Percentiles rank a stretch among this genome's conserved stretches.
These are phyloP conservation scores for Penicillium cinerascens DNA, from an alignment of 495 filamentous ascomycete species.

Conservation along the genomic window DNA sequence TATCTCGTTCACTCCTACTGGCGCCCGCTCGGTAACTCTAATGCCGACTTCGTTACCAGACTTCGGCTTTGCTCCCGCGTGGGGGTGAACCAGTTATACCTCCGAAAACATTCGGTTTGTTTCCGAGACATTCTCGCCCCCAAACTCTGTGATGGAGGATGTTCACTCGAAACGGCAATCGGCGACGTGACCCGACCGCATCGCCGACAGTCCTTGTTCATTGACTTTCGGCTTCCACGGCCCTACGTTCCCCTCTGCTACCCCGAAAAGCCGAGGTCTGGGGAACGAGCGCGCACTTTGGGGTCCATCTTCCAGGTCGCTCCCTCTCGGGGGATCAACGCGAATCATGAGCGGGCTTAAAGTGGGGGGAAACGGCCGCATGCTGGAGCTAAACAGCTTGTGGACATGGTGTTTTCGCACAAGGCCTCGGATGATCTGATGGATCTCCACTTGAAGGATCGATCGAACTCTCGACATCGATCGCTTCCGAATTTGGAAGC, in stretches of 20 bases:
- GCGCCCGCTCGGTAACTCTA: neutral
- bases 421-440: slow-evolving; percentile 14
- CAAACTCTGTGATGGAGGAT: slow-evolving; percentile 8
- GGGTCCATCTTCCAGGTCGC: slow-evolving; percentile 15
- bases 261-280: neutral
- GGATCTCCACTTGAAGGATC: slow-evolving; percentile 17
- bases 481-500: slow-evolving; percentile 13
- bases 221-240: neutral
- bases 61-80: neutral
- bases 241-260: neutral
- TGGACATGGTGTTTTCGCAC: slow-evolving; percentile 17
- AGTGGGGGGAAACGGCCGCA: slow-evolving; percentile 1
- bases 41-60: neutral
- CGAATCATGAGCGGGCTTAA: neutral
- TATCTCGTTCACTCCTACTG: neutral
- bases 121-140: slow-evolving; percentile 19
- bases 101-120: neutral
- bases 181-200: neutral
- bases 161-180: neutral
- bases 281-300: neutral
- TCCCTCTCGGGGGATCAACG: slow-evolving; percentile 1
- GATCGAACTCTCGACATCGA: slow-evolving; percentile 17
- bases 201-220: neutral
- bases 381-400: slow-evolving; percentile 4
- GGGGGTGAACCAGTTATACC: slow-evolving; percentile 3